Evolutionary conservation across 495 filamentous ascomycete species (phyloP).

Genomic region (Clohesyomyces aquaticus): DNA sequence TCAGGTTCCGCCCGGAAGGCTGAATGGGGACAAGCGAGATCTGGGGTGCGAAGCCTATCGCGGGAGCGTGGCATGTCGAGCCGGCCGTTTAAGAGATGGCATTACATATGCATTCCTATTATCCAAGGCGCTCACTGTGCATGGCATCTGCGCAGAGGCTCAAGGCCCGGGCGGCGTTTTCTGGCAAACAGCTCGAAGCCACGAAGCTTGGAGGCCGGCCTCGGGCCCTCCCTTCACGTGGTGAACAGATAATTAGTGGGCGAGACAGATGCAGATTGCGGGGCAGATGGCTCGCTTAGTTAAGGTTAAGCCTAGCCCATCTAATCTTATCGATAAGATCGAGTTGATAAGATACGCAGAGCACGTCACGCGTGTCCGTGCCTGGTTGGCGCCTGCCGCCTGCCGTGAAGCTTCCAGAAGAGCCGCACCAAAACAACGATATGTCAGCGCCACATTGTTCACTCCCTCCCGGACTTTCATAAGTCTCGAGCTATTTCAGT

Average conservation of each 20-base stretch:
- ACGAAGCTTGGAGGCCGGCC: too few relatives aligned
- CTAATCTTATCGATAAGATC: slow-evolving; percentile 22
- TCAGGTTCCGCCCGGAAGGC: slow-evolving; percentile 1
- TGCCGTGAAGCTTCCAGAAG: slow-evolving; percentile 30
- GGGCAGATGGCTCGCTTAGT: neutral
- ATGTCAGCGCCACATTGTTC: slow-evolving; percentile 8
- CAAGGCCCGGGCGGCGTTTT: neutral
- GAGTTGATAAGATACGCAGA: slow-evolving; percentile 10
- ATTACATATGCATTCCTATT: slow-evolving; percentile 30
- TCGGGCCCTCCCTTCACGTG: too few relatives aligned
- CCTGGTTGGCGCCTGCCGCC: slow-evolving; percentile 10
- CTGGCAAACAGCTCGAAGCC: too few relatives aligned
- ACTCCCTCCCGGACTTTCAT: too few relatives aligned
- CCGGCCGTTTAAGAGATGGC: slow-evolving; percentile 29
- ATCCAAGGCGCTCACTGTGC: neutral
- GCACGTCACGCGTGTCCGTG: slow-evolving; percentile 25
- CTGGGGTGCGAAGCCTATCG: slow-evolving; percentile 14
- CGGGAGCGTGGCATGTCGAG: slow-evolving; percentile 25
- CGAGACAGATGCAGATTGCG: too few relatives aligned
- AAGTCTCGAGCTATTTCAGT: too few relatives aligned
- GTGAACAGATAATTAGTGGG: too few relatives aligned
- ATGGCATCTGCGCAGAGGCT: neutral
- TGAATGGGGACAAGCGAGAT: slow-evolving; percentile 11
- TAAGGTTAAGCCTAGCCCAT: too few relatives aligned
- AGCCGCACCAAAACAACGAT: neutral